Conservation (phyloP, 2,329 filamentous ascomycete species). For the Colletotrichum spaethianum region DNA sequence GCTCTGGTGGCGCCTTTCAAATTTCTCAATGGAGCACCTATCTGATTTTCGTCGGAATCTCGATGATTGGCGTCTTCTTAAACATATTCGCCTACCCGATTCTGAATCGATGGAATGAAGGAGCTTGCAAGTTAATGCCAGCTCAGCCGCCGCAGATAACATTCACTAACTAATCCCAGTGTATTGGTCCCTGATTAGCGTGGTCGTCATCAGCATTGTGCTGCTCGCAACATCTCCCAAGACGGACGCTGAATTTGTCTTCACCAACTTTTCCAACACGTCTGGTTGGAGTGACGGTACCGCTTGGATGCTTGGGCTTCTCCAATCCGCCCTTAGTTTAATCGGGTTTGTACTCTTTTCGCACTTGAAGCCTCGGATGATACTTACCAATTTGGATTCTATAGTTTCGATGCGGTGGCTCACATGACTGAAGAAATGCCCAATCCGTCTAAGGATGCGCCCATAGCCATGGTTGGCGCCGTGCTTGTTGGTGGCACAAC, state of each 20-base stretch:
- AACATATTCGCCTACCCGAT: slow-evolving; percentile 60
- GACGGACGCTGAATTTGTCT: slow-evolving; percentile 58
- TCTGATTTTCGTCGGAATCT: slow-evolving; percentile 57
- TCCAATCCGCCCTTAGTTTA: slow-evolving; percentile 55
- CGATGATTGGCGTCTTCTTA: slow-evolving; percentile 53
- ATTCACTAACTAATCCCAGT: slow-evolving; percentile 44
- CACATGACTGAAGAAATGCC: slow-evolving; percentile 53
- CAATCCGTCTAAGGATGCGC: slow-evolving; percentile 50
- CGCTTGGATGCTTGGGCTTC: slow-evolving; percentile 62
- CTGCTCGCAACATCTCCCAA: slow-evolving; percentile 60
- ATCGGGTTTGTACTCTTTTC: slow-evolving; percentile 56
- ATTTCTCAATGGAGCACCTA: slow-evolving; percentile 58
- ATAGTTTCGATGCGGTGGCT: slow-evolving; percentile 52
- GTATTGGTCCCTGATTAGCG: slow-evolving; percentile 58
- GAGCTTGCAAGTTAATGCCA: slow-evolving; percentile 50
- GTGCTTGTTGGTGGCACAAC: slow-evolving; percentile 60
- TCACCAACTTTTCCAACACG: slow-evolving; percentile 59
- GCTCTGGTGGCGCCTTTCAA: slow-evolving; percentile 54
- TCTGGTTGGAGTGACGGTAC: slow-evolving; percentile 62
- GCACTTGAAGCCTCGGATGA: not conserved
- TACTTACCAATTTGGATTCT: slow-evolving; percentile 51
- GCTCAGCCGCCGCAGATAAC: too few species aligned
- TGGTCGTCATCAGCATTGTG: slow-evolving; percentile 60
- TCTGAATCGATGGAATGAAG: slow-evolving; percentile 58
- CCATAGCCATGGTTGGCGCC: slow-evolving; percentile 51